These are phyloP conservation scores for Cytospora schulzeri DNA, from an alignment of 2,329 filamentous ascomycete species.

Conservation along the genomic window DNA sequence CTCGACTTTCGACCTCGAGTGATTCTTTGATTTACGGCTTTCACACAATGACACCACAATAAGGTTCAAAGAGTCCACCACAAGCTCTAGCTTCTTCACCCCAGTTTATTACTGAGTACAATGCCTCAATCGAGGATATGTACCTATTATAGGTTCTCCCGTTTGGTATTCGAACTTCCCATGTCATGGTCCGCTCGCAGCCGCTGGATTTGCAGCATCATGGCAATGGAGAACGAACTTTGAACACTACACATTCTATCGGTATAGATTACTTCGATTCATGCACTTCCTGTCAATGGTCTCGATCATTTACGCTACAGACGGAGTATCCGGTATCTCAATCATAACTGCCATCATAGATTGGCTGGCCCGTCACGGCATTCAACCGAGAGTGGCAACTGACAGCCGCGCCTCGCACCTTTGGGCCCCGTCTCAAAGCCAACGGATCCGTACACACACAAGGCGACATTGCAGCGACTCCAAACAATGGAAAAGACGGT, in stretches of 20 bases:
- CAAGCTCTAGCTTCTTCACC: not conserved
- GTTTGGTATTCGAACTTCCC: too few species aligned
- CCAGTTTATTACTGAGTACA: too few species aligned
- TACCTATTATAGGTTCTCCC: too few species aligned
- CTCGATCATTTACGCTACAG: too few species aligned
- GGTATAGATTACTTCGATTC: too few species aligned
- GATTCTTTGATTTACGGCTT: too few species aligned
- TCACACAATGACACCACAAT: not conserved
- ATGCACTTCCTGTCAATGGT: too few species aligned
- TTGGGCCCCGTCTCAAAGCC: not conserved
- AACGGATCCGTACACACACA: not conserved
- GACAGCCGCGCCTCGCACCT: not conserved
- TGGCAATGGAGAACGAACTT: too few species aligned
- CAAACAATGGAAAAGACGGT: not conserved
- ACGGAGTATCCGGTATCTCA: not conserved
- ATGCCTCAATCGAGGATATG: too few species aligned
- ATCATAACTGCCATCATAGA: not conserved
- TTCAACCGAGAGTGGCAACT: not conserved
- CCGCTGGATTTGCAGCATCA: too few species aligned
- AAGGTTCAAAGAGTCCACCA: not conserved
- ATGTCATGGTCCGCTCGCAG: too few species aligned
- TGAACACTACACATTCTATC: too few species aligned
- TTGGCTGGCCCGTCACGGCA: not conserved
- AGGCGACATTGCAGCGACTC: not conserved
- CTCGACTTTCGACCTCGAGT: not conserved